phyloP scores from a whole-genome alignment of 2,329 filamentous ascomycete species.

The Aureobasidium sp. region DNA sequence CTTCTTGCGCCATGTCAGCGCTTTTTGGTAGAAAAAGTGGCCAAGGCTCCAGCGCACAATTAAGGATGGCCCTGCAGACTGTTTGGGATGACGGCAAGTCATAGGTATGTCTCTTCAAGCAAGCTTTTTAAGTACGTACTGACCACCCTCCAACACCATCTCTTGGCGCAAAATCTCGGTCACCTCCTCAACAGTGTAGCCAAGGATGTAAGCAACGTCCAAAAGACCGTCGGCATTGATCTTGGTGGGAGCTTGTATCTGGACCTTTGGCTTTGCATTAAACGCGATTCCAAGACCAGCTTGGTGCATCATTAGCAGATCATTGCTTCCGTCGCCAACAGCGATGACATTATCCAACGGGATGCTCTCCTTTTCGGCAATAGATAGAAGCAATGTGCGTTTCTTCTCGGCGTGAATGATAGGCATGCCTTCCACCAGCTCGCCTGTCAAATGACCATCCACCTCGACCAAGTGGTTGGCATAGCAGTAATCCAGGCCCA shows the following conservation, averaged over 20 bases:
- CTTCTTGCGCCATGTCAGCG: not conserved
- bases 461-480: slow-evolving; percentile 75
- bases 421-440: slow-evolving; percentile 59
- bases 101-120: not conserved
- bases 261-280: slow-evolving; percentile 77
- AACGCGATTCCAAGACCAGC: slow-evolving; percentile 75
- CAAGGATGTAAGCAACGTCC: slow-evolving; percentile 68
- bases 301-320: slow-evolving; percentile 69
- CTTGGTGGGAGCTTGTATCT: slow-evolving; percentile 66
- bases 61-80: not conserved
- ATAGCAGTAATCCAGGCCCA: slow-evolving; percentile 80
- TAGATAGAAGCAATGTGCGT: slow-evolving; percentile 61
- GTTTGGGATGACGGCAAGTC: not conserved
- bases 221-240: slow-evolving; percentile 64
- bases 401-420: slow-evolving; percentile 76
- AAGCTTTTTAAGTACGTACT: slow-evolving; percentile 13
- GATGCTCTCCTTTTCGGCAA: slow-evolving; percentile 61
- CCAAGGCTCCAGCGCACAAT: not conserved
- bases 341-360: slow-evolving; percentile 61
- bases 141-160: slow-evolving; percentile 10
- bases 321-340: slow-evolving; percentile 77
- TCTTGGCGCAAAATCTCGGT: slow-evolving; percentile 18
- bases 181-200: slow-evolving; percentile 33
- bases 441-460: slow-evolving; percentile 56
- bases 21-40: not conserved